Evolutionary conservation across 139 green algal genomes (phyloP).

Genomic region (Pleodorina starrii): DNA sequence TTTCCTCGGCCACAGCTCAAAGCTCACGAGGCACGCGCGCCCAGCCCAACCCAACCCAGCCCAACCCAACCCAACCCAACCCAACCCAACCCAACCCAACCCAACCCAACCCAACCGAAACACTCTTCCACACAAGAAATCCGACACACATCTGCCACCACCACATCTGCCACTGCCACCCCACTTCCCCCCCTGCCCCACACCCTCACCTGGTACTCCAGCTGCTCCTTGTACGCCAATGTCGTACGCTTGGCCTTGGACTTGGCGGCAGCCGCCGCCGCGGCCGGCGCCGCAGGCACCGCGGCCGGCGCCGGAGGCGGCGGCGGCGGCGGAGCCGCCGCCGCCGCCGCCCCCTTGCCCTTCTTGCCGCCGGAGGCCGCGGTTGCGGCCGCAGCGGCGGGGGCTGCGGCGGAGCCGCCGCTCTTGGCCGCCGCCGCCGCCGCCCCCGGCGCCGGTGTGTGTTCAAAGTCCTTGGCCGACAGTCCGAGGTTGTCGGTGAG

Average conservation of each 20-base stretch:
- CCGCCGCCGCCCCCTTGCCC: constrained; percentile 29
- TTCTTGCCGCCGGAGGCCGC: constrained; percentile 21
- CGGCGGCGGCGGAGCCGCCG: neutral
- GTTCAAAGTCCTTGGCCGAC: constrained; percentile 63
- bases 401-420: neutral
- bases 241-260: constrained; percentile 46
- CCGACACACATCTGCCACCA: too few relatives aligned
- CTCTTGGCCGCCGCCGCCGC: neutral
- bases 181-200: neutral
- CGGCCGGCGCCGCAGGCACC: neutral
- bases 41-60: too few relatives aligned
- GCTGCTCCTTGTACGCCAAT: constrained; percentile 61
- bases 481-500: constrained; percentile 62
- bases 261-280: constrained; percentile 16
- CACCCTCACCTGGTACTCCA: constrained; percentile 61
- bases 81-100: too few relatives aligned
- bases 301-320: neutral
- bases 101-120: neutral
- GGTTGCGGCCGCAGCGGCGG: neutral
- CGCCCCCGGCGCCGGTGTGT: constrained; percentile 16
- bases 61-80: too few relatives aligned
- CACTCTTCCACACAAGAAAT: too few relatives aligned
- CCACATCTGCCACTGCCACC: too few relatives aligned
- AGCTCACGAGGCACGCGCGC: too few relatives aligned
- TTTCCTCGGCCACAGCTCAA: too few relatives aligned